Conservation (phyloP, 2,329 filamentous ascomycete genomes). For the Sarocladium kiliense region DNA sequence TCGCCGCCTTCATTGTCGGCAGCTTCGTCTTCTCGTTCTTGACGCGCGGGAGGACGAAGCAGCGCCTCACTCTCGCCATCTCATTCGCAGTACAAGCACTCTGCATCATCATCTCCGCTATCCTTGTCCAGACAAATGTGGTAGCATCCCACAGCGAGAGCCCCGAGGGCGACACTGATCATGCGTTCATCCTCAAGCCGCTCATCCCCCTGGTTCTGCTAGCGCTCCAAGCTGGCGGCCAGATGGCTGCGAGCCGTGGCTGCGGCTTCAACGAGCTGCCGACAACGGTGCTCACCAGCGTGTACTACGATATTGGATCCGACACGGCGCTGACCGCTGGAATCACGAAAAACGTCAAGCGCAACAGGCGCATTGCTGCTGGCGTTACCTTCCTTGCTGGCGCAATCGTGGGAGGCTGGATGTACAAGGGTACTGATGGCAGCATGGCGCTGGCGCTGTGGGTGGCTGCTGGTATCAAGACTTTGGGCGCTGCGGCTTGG, state of each 20-base stretch:
- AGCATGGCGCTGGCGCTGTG: conserved; percentile 37
- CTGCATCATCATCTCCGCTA: conserved; percentile 47
- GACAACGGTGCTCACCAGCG: conserved; percentile 49
- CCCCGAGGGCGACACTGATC: conserved; percentile 11
- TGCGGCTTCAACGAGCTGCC: conserved; percentile 50
- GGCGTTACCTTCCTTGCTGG: conserved; percentile 41
- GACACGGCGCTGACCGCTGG: conserved; percentile 41
- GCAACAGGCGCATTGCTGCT: conserved; percentile 41
- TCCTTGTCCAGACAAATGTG: conserved; percentile 40
- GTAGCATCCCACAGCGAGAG: conserved; percentile 1
- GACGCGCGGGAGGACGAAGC: conserved; percentile 16
- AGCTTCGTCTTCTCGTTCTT: conserved; percentile 40
- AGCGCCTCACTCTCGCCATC: conserved; percentile 35
- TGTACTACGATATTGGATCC: conserved; percentile 48
- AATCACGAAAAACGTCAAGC: conserved; percentile 38
- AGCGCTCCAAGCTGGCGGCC: conserved; percentile 48
- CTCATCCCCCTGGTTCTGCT: conserved; percentile 36
- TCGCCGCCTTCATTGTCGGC: conserved; percentile 47
- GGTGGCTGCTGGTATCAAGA: conserved; percentile 40
- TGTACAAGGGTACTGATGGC: conserved; percentile 35
- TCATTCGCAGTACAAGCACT: conserved; percentile 48
- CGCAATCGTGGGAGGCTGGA: conserved; percentile 43
- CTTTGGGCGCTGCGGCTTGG: conserved; percentile 31
- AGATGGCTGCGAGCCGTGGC: conserved; percentile 44
- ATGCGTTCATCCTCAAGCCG: conserved; percentile 12